Conservation (phyloP, 2,329 filamentous ascomycete species). For the Dichotomopilus funicola region DNA sequence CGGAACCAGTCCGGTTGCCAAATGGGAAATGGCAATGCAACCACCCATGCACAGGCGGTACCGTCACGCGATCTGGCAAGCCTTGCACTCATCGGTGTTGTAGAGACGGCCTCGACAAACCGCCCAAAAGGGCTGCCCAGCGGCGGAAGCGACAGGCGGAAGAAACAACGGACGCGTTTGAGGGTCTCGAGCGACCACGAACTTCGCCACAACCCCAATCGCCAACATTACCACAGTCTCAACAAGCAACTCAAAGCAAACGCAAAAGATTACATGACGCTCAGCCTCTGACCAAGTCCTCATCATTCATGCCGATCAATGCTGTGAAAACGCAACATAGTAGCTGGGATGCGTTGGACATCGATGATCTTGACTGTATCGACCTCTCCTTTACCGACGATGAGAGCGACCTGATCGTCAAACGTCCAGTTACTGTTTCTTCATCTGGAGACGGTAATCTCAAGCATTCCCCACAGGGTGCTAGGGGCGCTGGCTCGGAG, state of each 20-base stretch:
- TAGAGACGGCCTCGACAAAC: constrained; percentile 62
- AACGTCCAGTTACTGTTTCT: neutral
- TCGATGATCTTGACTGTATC: constrained; percentile 9
- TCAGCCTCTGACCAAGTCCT: neutral
- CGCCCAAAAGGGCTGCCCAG: constrained; percentile 33
- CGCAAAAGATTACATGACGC: neutral
- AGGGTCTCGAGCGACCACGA: neutral
- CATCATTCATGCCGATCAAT: neutral
- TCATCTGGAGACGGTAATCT: neutral
- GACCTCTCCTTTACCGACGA: constrained; percentile 12
- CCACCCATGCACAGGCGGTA: constrained; percentile 51
- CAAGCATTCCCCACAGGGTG: no score
- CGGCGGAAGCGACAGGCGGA: constrained; percentile 25
- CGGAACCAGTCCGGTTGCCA: constrained; percentile 45
- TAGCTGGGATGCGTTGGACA: no score
- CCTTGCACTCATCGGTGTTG: constrained; percentile 68
- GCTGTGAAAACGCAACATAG: neutral
- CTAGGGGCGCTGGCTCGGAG: no score
- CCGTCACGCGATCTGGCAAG: constrained; percentile 33
- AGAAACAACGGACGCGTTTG: constrained; percentile 14
- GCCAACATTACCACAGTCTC: no score
- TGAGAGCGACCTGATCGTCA: neutral
- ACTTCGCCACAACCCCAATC: no score
- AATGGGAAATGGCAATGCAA: constrained; percentile 73
- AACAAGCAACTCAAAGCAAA: neutral